Conservation (phyloP, 257 asterid genomes). For the Penstemon barbatus region DNA sequence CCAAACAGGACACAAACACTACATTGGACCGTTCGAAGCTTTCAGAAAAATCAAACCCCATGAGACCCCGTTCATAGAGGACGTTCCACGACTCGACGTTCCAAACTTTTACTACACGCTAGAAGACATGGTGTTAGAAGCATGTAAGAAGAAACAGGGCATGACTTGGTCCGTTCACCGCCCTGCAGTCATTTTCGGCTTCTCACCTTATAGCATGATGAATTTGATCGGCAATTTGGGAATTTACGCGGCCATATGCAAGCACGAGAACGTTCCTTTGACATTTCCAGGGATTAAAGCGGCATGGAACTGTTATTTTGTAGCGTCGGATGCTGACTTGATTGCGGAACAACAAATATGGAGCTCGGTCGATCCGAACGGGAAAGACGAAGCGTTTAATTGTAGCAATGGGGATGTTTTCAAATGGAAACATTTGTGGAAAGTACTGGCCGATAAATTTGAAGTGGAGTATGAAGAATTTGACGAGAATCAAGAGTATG, state of each 20-base stretch:
- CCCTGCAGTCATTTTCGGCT: constrained; percentile 40
- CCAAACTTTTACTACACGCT: constrained; percentile 42
- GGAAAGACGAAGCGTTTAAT: constrained; percentile 40
- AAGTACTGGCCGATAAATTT: constrained; percentile 33
- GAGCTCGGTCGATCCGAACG: constrained; percentile 38
- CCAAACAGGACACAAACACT: constrained; percentile 46
- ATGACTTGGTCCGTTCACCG: constrained; percentile 45
- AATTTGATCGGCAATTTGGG: constrained; percentile 29
- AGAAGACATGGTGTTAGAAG: constrained; percentile 32
- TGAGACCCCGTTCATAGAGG: constrained; percentile 41
- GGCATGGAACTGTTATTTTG: constrained; percentile 39
- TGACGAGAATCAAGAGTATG: constrained; percentile 30
- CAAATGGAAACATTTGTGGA: constrained; percentile 46
- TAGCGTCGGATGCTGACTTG: constrained; percentile 35
- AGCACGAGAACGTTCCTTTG: constrained; percentile 32
- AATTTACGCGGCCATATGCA: constrained; percentile 41
- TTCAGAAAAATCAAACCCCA: constrained; percentile 37
- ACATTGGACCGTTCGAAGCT: constrained; percentile 42
- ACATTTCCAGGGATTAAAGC: constrained; percentile 38
- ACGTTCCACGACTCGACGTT: constrained; percentile 29
- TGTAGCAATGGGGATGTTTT: constrained; percentile 41
- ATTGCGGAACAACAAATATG: constrained; percentile 48
- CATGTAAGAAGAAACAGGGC: constrained; percentile 16
- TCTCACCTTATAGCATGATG: constrained; percentile 40
- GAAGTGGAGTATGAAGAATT: constrained; percentile 29